Base-by-base conservation (phyloP, 2,329 filamentous ascomycete species). In the Immersiporthe knoxdaviesiana region DNA sequence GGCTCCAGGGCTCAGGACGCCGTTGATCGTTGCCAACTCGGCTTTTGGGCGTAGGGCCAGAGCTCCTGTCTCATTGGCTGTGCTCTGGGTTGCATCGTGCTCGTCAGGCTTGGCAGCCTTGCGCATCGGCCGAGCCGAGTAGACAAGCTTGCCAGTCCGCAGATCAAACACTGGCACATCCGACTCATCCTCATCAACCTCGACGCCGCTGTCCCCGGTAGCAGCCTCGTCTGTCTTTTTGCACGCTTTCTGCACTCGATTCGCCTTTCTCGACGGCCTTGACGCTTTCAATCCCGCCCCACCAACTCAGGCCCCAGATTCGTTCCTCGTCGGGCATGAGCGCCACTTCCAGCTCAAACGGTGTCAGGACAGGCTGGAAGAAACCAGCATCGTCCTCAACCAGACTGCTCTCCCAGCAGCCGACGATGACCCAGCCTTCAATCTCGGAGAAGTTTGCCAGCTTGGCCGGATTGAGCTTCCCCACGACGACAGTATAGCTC, bases 371-470 rank as follows among this genome's bases (percentile, higher is more conserved):
- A 0, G 94, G 94, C 74, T 89, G 88, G 86, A 91, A 98, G 77
- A 97, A 97, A 8, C 92, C 92, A 0, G 79, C 79, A 69, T 92
- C 91, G 72, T 94, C 93, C 74, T 97, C 95, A 5, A 99, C 88
- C 64, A 98, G 82, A 70, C 92, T 93, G 78, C 94, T 97, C 81
- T 99, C 96, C 96, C 96, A 99, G 80, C 96, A 99, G 2, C 96
- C 95, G 12, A 99, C 92, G 0, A 98, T 94, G 0, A 98, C 94
- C 96, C 96, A 99, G 21, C 94, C 95, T 58, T 94, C 95, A 6
- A 99, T 88, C 79, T 99, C 96, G 69, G 91, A 89, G 81, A 99
- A 99, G 79, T 99, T 99, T 63, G 96, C 96, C 30, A 99, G 85
- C 79, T 99, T 99, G 50, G 94, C 95, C 0, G 94, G 91, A 76